A percentile compares a stretch with the other conserved stretches of the same genome.
phyloP scores from a whole-genome alignment of 768 basidiomycete genomes.

The Pisolithus microcarpus region DNA sequence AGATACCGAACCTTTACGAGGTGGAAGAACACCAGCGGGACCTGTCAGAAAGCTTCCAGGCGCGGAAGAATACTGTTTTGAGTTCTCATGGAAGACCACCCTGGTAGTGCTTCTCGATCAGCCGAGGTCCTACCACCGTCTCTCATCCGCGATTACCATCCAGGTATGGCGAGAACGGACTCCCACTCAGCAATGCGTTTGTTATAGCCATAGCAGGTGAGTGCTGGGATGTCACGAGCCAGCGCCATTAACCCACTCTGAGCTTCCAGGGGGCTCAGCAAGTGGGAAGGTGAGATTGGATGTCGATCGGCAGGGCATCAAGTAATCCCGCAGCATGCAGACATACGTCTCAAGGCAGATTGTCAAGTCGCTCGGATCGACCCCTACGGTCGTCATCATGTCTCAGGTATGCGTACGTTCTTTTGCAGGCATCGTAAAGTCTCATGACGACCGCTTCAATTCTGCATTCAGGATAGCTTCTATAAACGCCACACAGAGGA shows the following conservation, averaged over 20 bases:
- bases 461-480: constrained; percentile 71
- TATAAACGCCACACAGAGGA: constrained; percentile 78
- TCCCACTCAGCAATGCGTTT: constrained; percentile 65
- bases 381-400: constrained; percentile 84
- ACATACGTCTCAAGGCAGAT: constrained; percentile 84
- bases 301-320: not conserved
- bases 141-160: constrained; percentile 10
- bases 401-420: constrained; percentile 53
- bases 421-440: not conserved
- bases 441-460: not conserved
- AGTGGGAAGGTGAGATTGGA: constrained; percentile 65
- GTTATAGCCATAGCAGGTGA: constrained; percentile 79
- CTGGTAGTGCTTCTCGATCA: constrained; percentile 42
- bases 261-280: constrained; percentile 63
- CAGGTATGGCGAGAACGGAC: constrained; percentile 77
- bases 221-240: constrained; percentile 9
- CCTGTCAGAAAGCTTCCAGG: constrained; percentile 17
- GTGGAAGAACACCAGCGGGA: constrained; percentile 13
- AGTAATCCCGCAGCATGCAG: constrained; percentile 29
- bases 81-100: constrained; percentile 83
- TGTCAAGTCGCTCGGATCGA: constrained; percentile 70
- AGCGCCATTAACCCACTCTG: not conserved
- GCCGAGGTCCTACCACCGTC: constrained; percentile 2
- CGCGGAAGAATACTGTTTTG: constrained; percentile 67
- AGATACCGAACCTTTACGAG: constrained; percentile 15